Conservation (phyloP, 257 asterid genomes). For the Rhazya stricta region DNA sequence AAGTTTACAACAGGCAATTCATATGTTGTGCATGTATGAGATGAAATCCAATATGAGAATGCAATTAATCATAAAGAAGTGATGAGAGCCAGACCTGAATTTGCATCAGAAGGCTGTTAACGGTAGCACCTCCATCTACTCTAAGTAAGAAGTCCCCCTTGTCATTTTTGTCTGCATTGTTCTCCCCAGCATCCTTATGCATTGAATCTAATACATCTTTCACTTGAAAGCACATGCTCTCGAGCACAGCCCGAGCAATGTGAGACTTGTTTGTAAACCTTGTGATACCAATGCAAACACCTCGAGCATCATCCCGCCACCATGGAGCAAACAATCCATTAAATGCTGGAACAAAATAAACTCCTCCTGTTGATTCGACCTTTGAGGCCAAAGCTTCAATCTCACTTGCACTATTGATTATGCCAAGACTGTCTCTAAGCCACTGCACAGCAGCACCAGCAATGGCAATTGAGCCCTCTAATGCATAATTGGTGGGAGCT, state of each 20-base stretch:
- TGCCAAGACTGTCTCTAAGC: constrained; percentile 89
- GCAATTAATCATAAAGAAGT: not conserved
- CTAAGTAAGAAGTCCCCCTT: constrained; percentile 68
- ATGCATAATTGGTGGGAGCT: constrained; percentile 76
- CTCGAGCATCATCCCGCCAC: constrained; percentile 99
- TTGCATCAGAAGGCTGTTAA: constrained; percentile 83
- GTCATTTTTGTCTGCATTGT: constrained; percentile 42
- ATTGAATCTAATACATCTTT: constrained; percentile 89
- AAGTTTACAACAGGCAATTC: not conserved
- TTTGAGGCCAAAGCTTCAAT: constrained; percentile 77
- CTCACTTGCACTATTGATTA: constrained; percentile 72
- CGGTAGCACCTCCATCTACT: constrained; percentile 96
- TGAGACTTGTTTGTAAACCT: constrained; percentile 92
- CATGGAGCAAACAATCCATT: constrained; percentile 96
- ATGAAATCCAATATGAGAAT: not conserved
- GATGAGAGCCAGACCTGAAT: constrained; percentile 56
- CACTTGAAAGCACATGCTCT: constrained; percentile 98
- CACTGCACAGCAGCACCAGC: constrained; percentile 99
- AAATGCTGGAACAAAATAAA: constrained; percentile 92
- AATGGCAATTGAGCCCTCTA: constrained; percentile 95
- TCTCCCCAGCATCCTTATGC: constrained; percentile 84
- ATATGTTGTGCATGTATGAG: not conserved
- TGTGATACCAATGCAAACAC: constrained; percentile 83
- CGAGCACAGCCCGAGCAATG: constrained; percentile 90
- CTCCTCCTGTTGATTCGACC: constrained; percentile 77